Conservation (phyloP, 148 eudicot genomes). For the Euryodendron excelsum region DNA sequence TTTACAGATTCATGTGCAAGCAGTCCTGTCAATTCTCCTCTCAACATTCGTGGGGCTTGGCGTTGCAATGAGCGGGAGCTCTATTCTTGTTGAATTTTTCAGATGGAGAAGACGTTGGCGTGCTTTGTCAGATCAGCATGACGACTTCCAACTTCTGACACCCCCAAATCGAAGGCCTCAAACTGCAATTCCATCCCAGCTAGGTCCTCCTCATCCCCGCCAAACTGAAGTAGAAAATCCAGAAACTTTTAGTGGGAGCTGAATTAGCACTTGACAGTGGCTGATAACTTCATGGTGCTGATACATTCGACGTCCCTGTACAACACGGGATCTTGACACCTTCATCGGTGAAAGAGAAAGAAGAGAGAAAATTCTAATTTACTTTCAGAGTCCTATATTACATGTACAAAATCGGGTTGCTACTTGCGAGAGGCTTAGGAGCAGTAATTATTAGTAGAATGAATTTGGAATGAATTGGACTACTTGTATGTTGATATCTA, state of each 20-base stretch:
- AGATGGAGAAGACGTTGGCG: slow-evolving; percentile 48
- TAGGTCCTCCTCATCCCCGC: slow-evolving; percentile 18
- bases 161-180: slow-evolving; percentile 16
- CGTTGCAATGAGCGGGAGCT: slow-evolving; percentile 72
- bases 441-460: background rate
- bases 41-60: slow-evolving; percentile 87
- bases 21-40: slow-evolving; percentile 70
- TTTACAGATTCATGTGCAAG: slow-evolving; percentile 64
- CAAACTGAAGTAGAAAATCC: slow-evolving; percentile 32
- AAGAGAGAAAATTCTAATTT: too few species aligned
- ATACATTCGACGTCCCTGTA: background rate
- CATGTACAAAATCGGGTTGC: background rate
- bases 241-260: slow-evolving; percentile 44
- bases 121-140: slow-evolving; percentile 16
- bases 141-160: slow-evolving; percentile 15
- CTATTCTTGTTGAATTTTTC: slow-evolving; percentile 48
- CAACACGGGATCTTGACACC: background rate
- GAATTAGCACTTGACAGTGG: slow-evolving; percentile 6
- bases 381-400: background rate
- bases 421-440: background rate
- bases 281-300: slow-evolving; percentile 7
- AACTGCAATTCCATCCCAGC: slow-evolving; percentile 19
- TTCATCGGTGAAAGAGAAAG: background rate
- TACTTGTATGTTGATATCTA: background rate
- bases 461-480: background rate